Evolutionary conservation across 805 yeast species (phyloP), one percentile per base, ranked within the genome.

Genomic region (Barnettozyma californica): DNA sequence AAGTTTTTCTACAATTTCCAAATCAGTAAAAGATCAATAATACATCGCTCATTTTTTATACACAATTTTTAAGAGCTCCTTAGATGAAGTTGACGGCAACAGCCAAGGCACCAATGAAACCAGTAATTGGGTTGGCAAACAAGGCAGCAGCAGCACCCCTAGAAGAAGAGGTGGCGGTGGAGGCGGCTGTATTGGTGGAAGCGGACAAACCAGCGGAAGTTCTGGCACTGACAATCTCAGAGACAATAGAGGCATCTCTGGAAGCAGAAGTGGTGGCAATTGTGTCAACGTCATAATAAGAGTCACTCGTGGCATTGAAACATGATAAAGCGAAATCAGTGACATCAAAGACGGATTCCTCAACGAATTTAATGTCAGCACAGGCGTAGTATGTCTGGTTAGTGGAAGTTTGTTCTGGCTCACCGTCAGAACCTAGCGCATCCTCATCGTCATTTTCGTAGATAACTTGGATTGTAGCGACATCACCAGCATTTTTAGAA

Each of bases 371-470:
- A 50, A 73, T 54, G 53, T 73, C 78, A 26, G 78, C 66, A 61
- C 77, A 73, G 39, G 73, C 74, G 54, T 69, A 73, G 58, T 65
- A 75, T 18, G 77, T 71, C 42, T 67, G 63, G 52, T 73, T 73
- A 21, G 52, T 41, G 14, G 58, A 50, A 23, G 64, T 68, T 46
- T 71, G 75, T n/a, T 66, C 42, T 52, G 76, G 76, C 10, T 49
- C 46, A 39, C 63, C 64, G 44, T 55, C 51, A 1, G 38, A 8
- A 20, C 50, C 52, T 10, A 50, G 25, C 19, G 44, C 49, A 39
- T 55, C 60, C 43, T 55, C 61, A 37, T 61, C 64, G 41, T 60
- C 74, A 62, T 70, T 61, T 44, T 53, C 41, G 60, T 73, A 73
- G 55, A 64, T 68, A 47, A 71, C 65, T 61, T 73, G 77, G 53